Evolutionary conservation across 2,329 filamentous ascomycete genomes (phyloP), one percentile per base, ranked within the genome.

Genomic region (Monosporascus sp.): DNA sequence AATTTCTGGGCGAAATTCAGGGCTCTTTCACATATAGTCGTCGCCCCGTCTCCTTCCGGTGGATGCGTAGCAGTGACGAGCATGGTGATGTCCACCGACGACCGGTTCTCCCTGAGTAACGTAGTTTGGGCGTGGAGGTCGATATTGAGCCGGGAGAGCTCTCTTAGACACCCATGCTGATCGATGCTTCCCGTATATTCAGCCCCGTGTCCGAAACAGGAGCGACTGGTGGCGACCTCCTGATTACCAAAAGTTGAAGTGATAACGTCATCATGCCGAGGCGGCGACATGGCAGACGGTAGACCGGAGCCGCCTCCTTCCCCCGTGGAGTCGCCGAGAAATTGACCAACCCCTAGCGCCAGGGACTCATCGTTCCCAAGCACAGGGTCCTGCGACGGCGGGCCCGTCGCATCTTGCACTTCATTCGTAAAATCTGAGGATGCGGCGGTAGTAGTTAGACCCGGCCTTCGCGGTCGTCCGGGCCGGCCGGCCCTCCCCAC

Each of bases 131-230:
- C 49, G n/a, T 61, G 54, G 6, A 58, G 50, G 40, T 61, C 59
- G 11, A 60, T 43, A 49, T 59, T 59, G 14, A 61, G 48, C 26
- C 57, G 52, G 1, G 59, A 61, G 35, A 61, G 51, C 26, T 61
- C 59, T 18, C 56, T 58, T 18, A 61, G 37, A 26, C 59, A 61
- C 41, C 58, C 55, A 35, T 59, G 54, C 14, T 52, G 52, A 26
- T 59, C 56, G 2, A 59, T 37, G 20, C 52, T 59, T 24, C 22
- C 52, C 1, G 53, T 51, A 58, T 51, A 37, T 38, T 58, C 37
- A 55, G 55, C 8, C 51, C 50, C 7, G 57, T 55, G 14, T 4
- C 22, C 53, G 14, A 45, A 3, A 28, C 52, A 48, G 20, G 47
- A 51, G 20, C n/a, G 7, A 17, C 14, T 52, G 17, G 51, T 11